These are phyloP conservation scores for Paracamarosporium sp. DNA, from an alignment of 2,329 filamentous ascomycete species.

Conservation along the genomic window DNA sequence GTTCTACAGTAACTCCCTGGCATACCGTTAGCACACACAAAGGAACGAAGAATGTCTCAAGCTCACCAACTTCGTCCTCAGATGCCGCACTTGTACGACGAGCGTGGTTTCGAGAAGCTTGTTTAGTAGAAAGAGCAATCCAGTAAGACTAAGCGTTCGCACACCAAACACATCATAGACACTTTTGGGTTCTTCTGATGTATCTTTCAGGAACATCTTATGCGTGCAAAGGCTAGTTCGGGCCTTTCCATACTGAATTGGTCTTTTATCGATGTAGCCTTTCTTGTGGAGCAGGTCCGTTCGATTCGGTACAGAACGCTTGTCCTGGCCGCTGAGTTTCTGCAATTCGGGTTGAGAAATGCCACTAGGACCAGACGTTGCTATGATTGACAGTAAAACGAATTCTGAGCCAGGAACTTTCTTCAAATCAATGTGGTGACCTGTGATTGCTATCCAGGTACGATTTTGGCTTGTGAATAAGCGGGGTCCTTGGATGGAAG, in stretches of 20 bases:
- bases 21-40: conserved; percentile 18
- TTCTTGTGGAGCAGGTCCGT: conserved; percentile 64
- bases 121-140: conserved; percentile 58
- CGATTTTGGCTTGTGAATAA: conserved; percentile 60
- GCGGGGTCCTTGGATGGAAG: conserved; percentile 29
- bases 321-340: conserved; percentile 66
- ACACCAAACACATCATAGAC: conserved; percentile 43
- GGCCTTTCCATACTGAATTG: conserved; percentile 48
- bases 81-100: conserved; percentile 60
- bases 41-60: background rate
- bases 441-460: conserved; percentile 66
- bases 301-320: conserved; percentile 67
- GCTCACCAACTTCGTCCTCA: conserved; percentile 57
- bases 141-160: conserved; percentile 55
- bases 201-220: conserved; percentile 54
- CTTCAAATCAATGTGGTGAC: conserved; percentile 63
- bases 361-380: conserved; percentile 59
- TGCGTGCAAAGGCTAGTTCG: conserved; percentile 65
- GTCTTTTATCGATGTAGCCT: conserved; percentile 66
- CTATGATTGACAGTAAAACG: conserved; percentile 64
- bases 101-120: conserved; percentile 56
- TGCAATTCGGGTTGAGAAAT: conserved; percentile 65
- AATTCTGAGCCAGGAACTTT: conserved; percentile 64
- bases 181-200: conserved; percentile 29
- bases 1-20: conserved; percentile 39